Conservation (phyloP, 495 filamentous ascomycete genomes). For the Alectoria sarmentosa region DNA sequence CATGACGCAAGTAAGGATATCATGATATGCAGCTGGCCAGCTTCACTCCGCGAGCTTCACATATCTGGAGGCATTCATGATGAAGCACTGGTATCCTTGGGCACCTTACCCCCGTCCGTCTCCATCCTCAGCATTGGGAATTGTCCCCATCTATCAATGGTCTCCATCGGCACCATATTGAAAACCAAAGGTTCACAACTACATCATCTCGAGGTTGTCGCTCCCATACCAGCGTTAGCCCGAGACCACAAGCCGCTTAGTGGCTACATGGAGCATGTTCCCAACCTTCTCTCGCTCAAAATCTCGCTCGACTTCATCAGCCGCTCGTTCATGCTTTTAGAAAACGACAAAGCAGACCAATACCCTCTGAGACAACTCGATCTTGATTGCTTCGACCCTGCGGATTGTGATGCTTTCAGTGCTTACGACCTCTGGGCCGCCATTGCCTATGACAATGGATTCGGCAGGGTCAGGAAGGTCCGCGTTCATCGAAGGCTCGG, state of each 20-base stretch:
- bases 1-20: background rate
- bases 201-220: background rate
- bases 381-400: conserved; percentile 14
- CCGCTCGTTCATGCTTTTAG: background rate
- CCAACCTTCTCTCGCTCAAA: conserved; percentile 10
- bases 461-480: background rate
- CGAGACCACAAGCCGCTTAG: background rate
- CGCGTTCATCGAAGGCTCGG: conserved; percentile 9
- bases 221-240: conserved; percentile 1
- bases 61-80: conserved; percentile 18
- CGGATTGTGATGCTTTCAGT: background rate
- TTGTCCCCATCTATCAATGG: conserved; percentile 15
- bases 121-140: conserved; percentile 12
- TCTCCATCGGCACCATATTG: conserved; percentile 9
- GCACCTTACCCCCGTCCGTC: conserved; percentile 1
- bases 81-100: background rate
- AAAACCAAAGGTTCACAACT: background rate
- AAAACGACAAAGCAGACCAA: background rate
- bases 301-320: conserved; percentile 12
- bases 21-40: conserved; percentile 4
- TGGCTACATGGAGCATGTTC: background rate
- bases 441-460: background rate
- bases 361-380: conserved; percentile 1
- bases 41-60: conserved; percentile 13
- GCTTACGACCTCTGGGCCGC: background rate